Evolutionary conservation across 495 filamentous ascomycete species (phyloP).

Genomic region (Neurospora terricola): DNA sequence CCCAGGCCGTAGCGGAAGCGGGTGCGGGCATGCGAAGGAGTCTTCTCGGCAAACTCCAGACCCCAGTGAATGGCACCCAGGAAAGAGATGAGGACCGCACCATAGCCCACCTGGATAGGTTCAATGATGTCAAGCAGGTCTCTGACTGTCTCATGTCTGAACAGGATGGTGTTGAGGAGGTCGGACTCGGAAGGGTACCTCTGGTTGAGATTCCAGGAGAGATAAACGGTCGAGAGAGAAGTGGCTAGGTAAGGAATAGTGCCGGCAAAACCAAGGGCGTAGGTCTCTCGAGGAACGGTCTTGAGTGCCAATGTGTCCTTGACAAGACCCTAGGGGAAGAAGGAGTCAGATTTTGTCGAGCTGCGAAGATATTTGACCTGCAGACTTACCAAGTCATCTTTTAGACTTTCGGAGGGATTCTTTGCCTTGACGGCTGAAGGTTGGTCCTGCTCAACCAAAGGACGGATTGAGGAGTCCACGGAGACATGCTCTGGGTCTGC

Average conservation of each 20-base stretch:
- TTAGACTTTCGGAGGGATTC: constrained; percentile 61
- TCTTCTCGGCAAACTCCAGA: constrained; percentile 55
- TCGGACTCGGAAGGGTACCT: constrained; percentile 50
- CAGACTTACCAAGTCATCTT: constrained; percentile 59
- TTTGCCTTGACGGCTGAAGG: constrained; percentile 27
- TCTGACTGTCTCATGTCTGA: constrained; percentile 62
- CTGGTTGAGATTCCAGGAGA: constrained; percentile 72
- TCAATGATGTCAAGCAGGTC: constrained; percentile 70
- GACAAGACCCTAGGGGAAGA: constrained; percentile 52
- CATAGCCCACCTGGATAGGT: constrained; percentile 87
- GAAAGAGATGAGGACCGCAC: constrained; percentile 91
- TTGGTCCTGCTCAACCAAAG: constrained; percentile 36
- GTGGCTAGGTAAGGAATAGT: constrained; percentile 86
- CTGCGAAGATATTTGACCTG: background rate
- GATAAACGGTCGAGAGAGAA: constrained; percentile 75
- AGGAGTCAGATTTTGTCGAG: background rate
- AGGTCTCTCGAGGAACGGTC: constrained; percentile 70
- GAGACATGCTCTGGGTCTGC: constrained; percentile 49
- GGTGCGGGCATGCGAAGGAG: constrained; percentile 21
- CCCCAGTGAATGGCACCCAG: constrained; percentile 92
- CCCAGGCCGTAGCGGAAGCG: constrained; percentile 69
- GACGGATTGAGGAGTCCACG: constrained; percentile 44
- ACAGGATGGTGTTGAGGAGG: constrained; percentile 38
- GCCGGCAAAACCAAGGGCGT: constrained; percentile 76
- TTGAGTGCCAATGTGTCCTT: constrained; percentile 77